phyloP scores from a whole-genome alignment of 2,329 filamentous ascomycete species.

The Alternaria solani region DNA sequence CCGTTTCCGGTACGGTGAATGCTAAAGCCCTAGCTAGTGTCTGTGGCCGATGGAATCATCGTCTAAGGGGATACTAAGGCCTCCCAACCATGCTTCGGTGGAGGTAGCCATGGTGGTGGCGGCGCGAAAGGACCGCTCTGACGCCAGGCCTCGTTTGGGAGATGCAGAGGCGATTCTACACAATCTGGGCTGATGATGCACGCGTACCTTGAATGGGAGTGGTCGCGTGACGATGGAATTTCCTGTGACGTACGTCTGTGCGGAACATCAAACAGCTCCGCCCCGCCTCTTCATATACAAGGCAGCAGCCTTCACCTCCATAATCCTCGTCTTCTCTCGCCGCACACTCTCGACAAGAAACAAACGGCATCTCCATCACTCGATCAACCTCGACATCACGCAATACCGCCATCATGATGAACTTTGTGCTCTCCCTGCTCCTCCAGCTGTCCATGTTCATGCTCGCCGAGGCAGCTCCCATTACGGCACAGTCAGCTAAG shows the following conservation, averaged over 20 bases:
- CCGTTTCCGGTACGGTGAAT: constrained; percentile 21
- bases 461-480: constrained; percentile 59
- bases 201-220: constrained; percentile 1
- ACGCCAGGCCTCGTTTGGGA: no score
- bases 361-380: neutral
- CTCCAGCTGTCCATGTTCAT: constrained; percentile 63
- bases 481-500: constrained; percentile 51
- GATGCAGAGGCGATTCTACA: no score
- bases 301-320: constrained; percentile 14
- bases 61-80: no score
- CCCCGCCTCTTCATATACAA: constrained; percentile 20
- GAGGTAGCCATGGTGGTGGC: no score
- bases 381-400: neutral
- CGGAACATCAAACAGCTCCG: constrained; percentile 15
- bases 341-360: neutral
- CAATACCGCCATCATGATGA: constrained; percentile 39
- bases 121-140: no score
- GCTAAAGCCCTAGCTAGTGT: no score
- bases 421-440: constrained; percentile 53
- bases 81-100: accelerated
- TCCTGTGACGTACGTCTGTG: constrained; percentile 25
- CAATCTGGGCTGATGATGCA: neutral
- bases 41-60: no score
- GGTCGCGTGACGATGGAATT: constrained; percentile 15
- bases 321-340: neutral